Conservation (phyloP, 1,284 basidiomycete species). For the Ustilago tritici region DNA sequence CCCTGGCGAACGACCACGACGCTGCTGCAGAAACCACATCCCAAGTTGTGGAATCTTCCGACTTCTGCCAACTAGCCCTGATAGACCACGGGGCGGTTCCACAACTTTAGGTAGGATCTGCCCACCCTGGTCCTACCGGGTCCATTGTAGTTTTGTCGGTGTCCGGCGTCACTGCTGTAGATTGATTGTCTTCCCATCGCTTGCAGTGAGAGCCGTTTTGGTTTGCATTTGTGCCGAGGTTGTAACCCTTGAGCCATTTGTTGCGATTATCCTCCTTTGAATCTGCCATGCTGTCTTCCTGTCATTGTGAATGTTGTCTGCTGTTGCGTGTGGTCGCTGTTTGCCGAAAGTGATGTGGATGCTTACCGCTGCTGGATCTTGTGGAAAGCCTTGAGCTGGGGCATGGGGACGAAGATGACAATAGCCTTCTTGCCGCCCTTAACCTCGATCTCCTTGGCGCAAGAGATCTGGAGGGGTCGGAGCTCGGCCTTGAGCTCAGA, state of each 20-base stretch:
- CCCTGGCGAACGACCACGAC: not conserved
- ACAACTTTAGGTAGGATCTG: not conserved
- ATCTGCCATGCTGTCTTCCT: not conserved
- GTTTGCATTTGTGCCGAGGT: not conserved
- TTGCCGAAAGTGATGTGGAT: constrained; percentile 2
- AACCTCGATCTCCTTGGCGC: constrained; percentile 98
- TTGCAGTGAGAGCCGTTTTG: not conserved
- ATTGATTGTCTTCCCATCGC: not conserved
- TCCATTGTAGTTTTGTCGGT: too few species aligned
- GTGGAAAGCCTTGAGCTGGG: constrained; percentile 98
- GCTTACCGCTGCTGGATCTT: constrained; percentile 96
- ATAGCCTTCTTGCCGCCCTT: constrained; percentile 98
- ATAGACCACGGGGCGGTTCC: not conserved
- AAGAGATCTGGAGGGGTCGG: constrained; percentile 93
- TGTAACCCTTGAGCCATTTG: not conserved
- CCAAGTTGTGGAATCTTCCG: too few species aligned
- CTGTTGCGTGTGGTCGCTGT: constrained; percentile 13
- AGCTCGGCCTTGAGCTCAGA: constrained; percentile 97
- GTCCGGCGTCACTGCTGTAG: too few species aligned
- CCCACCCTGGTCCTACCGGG: too few species aligned
- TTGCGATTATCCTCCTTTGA: not conserved
- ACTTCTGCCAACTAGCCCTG: not conserved
- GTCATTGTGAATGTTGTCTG: constrained; percentile 1
- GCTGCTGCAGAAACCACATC: not conserved
- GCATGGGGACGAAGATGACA: constrained; percentile 97